Conservation (phyloP, 768 basidiomycete species). For the Tricholoma terreum region DNA sequence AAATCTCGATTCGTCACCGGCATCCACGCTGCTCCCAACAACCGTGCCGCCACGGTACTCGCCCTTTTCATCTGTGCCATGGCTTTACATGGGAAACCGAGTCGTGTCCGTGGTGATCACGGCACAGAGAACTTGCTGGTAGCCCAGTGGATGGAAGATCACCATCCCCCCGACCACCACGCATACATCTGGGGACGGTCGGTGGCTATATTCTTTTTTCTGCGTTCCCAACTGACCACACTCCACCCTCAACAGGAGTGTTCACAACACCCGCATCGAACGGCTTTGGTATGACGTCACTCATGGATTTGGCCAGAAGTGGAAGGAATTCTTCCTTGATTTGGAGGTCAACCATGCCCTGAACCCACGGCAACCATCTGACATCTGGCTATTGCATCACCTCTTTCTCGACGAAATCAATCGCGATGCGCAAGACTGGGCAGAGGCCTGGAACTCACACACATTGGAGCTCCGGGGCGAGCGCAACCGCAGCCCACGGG, state of each 20-base stretch:
- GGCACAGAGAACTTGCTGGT: slow-evolving; percentile 25
- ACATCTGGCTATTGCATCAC: background rate
- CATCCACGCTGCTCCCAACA: slow-evolving; percentile 16
- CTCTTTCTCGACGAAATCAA: background rate
- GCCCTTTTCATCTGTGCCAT: slow-evolving; percentile 5
- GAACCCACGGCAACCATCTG: background rate
- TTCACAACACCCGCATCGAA: too few species aligned
- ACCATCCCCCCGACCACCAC: slow-evolving; percentile 9
- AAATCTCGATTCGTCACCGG: slow-evolving; percentile 3
- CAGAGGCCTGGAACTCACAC: background rate
- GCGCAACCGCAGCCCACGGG: background rate
- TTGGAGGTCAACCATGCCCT: background rate
- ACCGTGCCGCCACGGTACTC: slow-evolving; percentile 23
- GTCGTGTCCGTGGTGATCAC: slow-evolving; percentile 22
- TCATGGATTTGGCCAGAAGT: background rate
- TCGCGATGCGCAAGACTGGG: background rate
- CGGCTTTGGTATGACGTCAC: too few species aligned
- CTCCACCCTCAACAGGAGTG: too few species aligned
- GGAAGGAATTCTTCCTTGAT: background rate
- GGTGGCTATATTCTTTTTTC: background rate
- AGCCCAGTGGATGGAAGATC: slow-evolving; percentile 16
- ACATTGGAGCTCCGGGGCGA: background rate
- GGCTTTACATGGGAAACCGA: slow-evolving; percentile 12
- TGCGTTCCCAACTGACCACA: too few species aligned
- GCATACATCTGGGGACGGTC: slow-evolving; percentile 24